Conservation (phyloP, 192 early-diverging fungal species). For the Linnemannia schmuckeri region DNA sequence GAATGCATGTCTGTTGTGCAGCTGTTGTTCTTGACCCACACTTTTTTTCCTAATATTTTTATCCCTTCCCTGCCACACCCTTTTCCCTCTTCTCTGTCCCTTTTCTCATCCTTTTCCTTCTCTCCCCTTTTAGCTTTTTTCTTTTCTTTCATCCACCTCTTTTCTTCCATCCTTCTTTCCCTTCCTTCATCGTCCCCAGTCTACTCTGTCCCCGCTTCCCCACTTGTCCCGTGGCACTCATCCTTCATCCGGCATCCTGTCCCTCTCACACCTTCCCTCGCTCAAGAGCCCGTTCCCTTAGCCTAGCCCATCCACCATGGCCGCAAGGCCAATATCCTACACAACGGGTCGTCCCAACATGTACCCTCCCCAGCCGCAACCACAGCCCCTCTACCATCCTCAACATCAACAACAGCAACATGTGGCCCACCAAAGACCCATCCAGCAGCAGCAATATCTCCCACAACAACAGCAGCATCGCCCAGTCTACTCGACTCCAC, state of each 20-base stretch:
- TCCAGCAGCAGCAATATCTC: constrained; percentile 31
- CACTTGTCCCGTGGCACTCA: neutral
- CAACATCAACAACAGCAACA: constrained; percentile 32
- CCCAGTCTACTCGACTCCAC: constrained; percentile 38
- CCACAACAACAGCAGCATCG: constrained; percentile 28
- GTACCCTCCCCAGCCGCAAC: constrained; percentile 45
- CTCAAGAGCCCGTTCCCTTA: neutral
- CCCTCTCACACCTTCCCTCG: neutral
- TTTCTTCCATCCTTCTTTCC: neutral
- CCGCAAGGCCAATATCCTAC: constrained; percentile 47
- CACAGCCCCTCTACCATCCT: constrained; percentile 35
- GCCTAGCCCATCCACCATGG: constrained; percentile 17
- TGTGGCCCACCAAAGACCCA: constrained; percentile 31
- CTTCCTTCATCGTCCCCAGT: neutral
- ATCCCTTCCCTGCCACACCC: neutral
- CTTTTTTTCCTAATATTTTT: neutral
- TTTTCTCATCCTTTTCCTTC: neutral
- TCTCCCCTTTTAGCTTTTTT: neutral
- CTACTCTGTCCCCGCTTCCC: neutral
- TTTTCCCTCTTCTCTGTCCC: neutral
- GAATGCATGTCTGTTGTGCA: neutral
- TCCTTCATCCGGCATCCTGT: neutral
- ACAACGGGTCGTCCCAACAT: constrained; percentile 41
- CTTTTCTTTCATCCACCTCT: neutral
- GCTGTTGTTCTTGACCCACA: neutral